Evolutionary conservation across 331 rosid genomes (phyloP), one percentile per base, ranked within the genome.

Genomic region (Prunus yedoensis): DNA sequence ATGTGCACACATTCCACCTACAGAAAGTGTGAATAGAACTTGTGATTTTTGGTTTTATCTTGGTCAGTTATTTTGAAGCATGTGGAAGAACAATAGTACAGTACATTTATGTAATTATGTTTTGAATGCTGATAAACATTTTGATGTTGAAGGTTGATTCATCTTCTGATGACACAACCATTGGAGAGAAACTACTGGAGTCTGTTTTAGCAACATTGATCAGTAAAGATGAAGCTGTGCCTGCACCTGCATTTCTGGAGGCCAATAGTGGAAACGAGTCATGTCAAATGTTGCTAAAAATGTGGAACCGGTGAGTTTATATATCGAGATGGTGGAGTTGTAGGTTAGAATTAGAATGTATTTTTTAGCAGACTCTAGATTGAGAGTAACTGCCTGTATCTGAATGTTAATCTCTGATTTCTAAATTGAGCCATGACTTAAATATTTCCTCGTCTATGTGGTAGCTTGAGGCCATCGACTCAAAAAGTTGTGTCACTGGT

Each of bases 391-490:
- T 56, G 49, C 60, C 47, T 47, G 47, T 58, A 59, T 70, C 45
- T 70, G 75, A 23, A 25, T 71, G 72, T 53, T 17, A 70, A 59
- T 43, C 49, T 76, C n/a, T 68, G n/a, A 11, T 51, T n/a, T 70
- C 18, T 30, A 61, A 70, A 32, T 74, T 74, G 23, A 49, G 61
- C 74, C 11, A 7, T 49, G 25, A 56, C 50, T 54, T 35, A 20
- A 41, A 58, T 11, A 38, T 51, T 75, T 67, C 43, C 20, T 81
- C 41, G 54, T 69, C 17, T 28, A 58, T 78, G 66, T 85, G 80
- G 58, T 80, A 92, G 99, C 88, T 61, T 95, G 77, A 88, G 77
- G 83, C 96, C 97, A 21, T 83, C 90, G 7, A 83, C 90, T 53
- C 85, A 64, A 58, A 89, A 82, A 72, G 87, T 82, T 72, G 35